phyloP scores from a whole-genome alignment of 805 yeast genomes.

The Candida silvatica region DNA sequence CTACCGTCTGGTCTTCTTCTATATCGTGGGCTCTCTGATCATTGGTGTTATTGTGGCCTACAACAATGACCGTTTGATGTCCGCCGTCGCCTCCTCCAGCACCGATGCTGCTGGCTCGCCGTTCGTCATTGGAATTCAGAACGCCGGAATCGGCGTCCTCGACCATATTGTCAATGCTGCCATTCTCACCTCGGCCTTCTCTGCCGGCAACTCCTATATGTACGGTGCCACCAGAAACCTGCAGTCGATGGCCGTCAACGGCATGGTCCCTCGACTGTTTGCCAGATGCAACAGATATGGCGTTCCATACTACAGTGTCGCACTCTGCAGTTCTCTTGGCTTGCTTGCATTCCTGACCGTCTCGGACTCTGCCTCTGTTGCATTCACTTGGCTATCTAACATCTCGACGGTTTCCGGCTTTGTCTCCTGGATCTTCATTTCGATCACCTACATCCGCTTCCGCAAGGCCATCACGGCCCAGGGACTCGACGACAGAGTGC shows the following conservation, averaged over 20 bases:
- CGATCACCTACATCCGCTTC: conserved; percentile 50
- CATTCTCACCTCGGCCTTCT: conserved; percentile 38
- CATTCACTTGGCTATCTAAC: conserved; percentile 63
- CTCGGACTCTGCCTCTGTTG: conserved; percentile 44
- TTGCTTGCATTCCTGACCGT: conserved; percentile 62
- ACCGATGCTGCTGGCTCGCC: conserved; percentile 75
- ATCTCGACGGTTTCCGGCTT: conserved; percentile 63
- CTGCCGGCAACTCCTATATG: conserved; percentile 73
- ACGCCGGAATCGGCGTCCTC: conserved; percentile 56
- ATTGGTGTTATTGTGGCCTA: conserved; percentile 42
- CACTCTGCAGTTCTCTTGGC: conserved; percentile 37
- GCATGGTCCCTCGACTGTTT: conserved; percentile 66
- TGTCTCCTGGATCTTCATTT: conserved; percentile 51
- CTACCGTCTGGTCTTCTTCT: conserved; percentile 24
- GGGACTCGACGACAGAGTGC: conserved; percentile 41
- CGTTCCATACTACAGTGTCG: conserved; percentile 54
- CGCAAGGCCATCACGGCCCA: conserved; percentile 54
- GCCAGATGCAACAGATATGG: conserved; percentile 55
- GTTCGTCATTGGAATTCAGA: conserved; percentile 73
- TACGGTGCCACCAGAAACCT: conserved; percentile 69
- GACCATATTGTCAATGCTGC: conserved; percentile 76
- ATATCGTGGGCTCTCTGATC: conserved; percentile 27
- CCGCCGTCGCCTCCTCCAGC: conserved; percentile 37
- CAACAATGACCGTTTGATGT: conserved; percentile 31
- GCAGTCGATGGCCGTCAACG: conserved; percentile 64